Conservation (phyloP, 805 yeast genomes). For the Metschnikowia drakensbergensis region DNA sequence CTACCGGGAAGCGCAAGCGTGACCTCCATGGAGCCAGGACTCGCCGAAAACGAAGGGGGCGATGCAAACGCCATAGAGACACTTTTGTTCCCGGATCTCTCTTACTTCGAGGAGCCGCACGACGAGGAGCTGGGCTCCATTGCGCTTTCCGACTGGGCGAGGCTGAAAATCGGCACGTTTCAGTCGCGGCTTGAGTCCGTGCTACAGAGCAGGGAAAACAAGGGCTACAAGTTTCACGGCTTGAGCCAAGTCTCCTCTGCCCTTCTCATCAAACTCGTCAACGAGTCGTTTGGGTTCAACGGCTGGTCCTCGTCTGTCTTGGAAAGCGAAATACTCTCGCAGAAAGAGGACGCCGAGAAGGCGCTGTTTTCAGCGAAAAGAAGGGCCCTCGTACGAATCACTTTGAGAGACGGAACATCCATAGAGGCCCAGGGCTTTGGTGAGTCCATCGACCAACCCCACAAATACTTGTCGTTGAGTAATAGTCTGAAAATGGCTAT, state of each 20-base stretch:
- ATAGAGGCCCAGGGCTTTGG: slow-evolving; percentile 40
- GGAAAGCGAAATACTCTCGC: slow-evolving; percentile 17
- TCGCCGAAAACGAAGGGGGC: not conserved
- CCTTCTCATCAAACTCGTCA: slow-evolving; percentile 35
- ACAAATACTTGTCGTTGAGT: slow-evolving; percentile 31
- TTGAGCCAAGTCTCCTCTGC: slow-evolving; percentile 10
- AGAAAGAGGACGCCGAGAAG: slow-evolving; percentile 22
- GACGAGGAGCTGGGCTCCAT: slow-evolving; percentile 4
- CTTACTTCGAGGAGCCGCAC: slow-evolving; percentile 17
- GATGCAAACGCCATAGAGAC: not conserved
- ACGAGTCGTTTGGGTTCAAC: slow-evolving; percentile 51
- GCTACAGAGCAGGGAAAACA: slow-evolving; percentile 19
- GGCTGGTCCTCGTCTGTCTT: slow-evolving; percentile 53
- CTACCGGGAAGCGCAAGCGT: no score
- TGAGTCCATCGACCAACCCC: slow-evolving; percentile 28
- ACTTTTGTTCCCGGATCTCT: slow-evolving; percentile 24
- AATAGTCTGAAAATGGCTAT: slow-evolving; percentile 47
- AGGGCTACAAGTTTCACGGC: slow-evolving; percentile 2
- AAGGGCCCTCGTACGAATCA: slow-evolving; percentile 31
- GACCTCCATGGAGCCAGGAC: no score
- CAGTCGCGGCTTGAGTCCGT: slow-evolving; percentile 44
- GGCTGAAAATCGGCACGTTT: slow-evolving; percentile 43
- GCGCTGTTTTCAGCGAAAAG: slow-evolving; percentile 22
- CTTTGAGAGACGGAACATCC: slow-evolving; percentile 43
- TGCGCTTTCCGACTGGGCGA: slow-evolving; percentile 39